phyloP scores from a whole-genome alignment of 345 rosid species.

The Citrus maxima region DNA sequence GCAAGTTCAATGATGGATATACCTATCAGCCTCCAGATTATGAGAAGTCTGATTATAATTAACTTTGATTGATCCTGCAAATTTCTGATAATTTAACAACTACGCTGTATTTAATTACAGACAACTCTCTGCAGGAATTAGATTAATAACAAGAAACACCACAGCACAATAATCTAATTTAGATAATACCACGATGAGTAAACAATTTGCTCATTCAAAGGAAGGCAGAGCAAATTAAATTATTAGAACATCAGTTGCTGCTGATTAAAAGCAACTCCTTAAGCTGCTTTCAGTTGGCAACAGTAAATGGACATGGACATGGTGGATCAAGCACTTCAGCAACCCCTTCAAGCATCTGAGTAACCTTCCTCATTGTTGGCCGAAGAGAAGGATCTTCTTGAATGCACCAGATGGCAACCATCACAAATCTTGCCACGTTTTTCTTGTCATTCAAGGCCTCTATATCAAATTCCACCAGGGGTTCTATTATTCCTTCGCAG shows the following conservation, averaged over 20 bases:
- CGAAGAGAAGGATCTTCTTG: slow-evolving; percentile 50
- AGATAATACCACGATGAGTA: background rate
- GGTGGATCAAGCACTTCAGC: slow-evolving; percentile 34
- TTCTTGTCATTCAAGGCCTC: slow-evolving; percentile 25
- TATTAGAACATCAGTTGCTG: too few relatives aligned
- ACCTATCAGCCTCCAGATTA: background rate
- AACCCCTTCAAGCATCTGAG: slow-evolving; percentile 59
- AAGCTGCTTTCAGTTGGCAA: background rate
- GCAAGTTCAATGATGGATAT: background rate
- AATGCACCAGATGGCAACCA: slow-evolving; percentile 57
- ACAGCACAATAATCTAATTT: background rate
- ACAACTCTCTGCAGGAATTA: background rate
- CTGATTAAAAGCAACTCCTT: background rate
- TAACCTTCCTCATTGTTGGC: slow-evolving; percentile 49
- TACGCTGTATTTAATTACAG: background rate
- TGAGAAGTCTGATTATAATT: background rate
- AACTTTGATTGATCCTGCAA: background rate
- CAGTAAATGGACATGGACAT: slow-evolving; percentile 20
- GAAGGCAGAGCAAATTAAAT: background rate
- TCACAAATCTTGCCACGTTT: slow-evolving; percentile 30
- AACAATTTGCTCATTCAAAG: background rate
- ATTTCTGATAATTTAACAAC: background rate
- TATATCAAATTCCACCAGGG: slow-evolving; percentile 26
- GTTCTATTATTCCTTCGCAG: slow-evolving; percentile 15
- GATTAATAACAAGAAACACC: background rate